Conservation (phyloP, 2,329 filamentous ascomycete species). For the Dryadomyces sulphureus region DNA sequence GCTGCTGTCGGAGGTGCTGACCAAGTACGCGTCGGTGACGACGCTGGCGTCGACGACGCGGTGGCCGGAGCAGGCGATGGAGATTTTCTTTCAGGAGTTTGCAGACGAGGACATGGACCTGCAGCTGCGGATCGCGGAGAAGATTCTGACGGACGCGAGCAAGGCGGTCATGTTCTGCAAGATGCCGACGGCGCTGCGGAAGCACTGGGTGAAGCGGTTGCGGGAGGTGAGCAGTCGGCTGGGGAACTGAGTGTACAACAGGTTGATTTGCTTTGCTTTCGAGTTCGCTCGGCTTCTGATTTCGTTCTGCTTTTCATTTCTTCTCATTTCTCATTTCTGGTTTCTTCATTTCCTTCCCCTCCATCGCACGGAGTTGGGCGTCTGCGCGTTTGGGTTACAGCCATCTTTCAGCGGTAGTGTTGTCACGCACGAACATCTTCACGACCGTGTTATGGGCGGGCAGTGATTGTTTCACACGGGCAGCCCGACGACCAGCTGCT, state of each 20-base stretch:
- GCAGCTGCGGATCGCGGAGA: conserved; percentile 44
- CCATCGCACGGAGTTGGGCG: background rate
- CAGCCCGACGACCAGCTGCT: background rate
- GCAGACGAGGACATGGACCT: conserved; percentile 40
- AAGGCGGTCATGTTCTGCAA: conserved; percentile 49
- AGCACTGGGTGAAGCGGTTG: conserved; percentile 41
- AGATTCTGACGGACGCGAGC: conserved; percentile 41
- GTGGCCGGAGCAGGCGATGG: conserved; percentile 44
- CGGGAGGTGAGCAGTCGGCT: conserved; percentile 26
- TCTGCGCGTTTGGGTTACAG: background rate
- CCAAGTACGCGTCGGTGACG: conserved; percentile 17
- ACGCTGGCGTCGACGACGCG: conserved; percentile 20
- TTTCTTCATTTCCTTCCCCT: background rate
- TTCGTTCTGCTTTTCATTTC: background rate
- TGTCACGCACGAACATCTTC: background rate
- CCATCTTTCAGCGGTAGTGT: background rate
- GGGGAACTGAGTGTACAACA: conserved; percentile 5
- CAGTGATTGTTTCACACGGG: background rate
- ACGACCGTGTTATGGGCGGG: background rate
- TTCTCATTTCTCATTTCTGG: background rate
- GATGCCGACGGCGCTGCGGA: conserved; percentile 36
- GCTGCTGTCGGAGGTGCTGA: conserved; percentile 25
- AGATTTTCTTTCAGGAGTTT: conserved; percentile 45
- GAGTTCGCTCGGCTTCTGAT: background rate
- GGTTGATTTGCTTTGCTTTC: background rate